These are phyloP conservation scores for Hyaloraphidium curvatum DNA, from an alignment of 192 early-diverging fungal species.

Conservation along the genomic window DNA sequence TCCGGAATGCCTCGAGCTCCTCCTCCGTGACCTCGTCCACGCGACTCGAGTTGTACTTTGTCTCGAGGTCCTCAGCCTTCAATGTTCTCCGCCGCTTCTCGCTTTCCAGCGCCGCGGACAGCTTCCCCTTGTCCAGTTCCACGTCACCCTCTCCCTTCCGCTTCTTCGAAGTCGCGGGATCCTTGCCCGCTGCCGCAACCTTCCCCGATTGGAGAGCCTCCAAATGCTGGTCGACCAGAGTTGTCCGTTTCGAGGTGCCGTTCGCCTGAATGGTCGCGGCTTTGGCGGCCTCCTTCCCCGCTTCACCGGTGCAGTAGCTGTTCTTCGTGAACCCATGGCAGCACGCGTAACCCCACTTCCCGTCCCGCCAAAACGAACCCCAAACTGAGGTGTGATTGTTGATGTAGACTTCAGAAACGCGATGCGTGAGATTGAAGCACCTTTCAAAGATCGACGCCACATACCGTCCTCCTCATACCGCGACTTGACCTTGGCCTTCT, in stretches of 20 bases:
- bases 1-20: constrained; percentile 43
- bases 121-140: constrained; percentile 26
- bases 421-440: neutral
- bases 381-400: constrained; percentile 55
- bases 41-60: constrained; percentile 2
- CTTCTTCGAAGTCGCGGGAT: constrained; percentile 7
- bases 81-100: constrained; percentile 17
- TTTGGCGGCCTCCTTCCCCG: constrained; percentile 48
- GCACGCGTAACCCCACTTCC: constrained; percentile 91
- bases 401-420: neutral
- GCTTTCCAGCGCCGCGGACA: constrained; percentile 26
- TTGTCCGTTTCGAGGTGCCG: neutral
- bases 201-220: neutral
- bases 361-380: constrained; percentile 92
- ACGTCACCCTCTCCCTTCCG: constrained; percentile 35
- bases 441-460: constrained; percentile 5
- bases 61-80: neutral
- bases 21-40: constrained; percentile 33
- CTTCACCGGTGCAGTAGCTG: constrained; percentile 76
- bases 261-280: constrained; percentile 15
- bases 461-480: constrained; percentile 84
- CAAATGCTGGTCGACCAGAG: neutral
- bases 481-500: constrained; percentile 51
- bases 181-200: neutral
- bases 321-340: constrained; percentile 62